phyloP scores from a whole-genome alignment of 202 grass and related monocot species.

The Miscanthus sacchariflorus region DNA sequence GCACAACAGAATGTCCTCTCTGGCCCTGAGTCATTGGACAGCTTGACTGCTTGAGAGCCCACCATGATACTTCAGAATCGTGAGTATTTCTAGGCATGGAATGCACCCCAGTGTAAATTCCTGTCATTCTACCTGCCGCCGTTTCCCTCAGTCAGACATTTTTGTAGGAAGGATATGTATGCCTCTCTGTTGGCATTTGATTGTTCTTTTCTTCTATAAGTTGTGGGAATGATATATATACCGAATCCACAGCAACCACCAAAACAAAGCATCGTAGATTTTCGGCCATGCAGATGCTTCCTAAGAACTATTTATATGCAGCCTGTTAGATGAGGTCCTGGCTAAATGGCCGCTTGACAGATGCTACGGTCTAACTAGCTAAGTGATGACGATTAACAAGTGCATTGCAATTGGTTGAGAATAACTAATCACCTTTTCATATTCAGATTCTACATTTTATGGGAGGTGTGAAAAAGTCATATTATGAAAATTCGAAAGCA shows the following conservation, averaged over 20 bases:
- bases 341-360: neutral
- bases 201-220: neutral
- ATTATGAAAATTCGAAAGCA: neutral
- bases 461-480: neutral
- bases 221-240: neutral
- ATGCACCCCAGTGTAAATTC: neutral
- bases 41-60: neutral
- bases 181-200: neutral
- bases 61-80: neutral
- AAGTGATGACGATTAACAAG: neutral
- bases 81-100: neutral
- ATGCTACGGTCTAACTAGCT: neutral
- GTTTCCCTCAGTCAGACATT: neutral
- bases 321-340: neutral
- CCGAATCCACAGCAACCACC: neutral
- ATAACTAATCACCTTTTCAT: neutral
- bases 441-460: neutral
- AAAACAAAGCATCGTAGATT: neutral
- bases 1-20: neutral
- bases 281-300: neutral
- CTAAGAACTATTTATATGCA: neutral
- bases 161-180: neutral
- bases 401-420: neutral
- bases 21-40: neutral
- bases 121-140: neutral